Conservation (phyloP, 257 asterid species). For the Sherardia arvensis region DNA sequence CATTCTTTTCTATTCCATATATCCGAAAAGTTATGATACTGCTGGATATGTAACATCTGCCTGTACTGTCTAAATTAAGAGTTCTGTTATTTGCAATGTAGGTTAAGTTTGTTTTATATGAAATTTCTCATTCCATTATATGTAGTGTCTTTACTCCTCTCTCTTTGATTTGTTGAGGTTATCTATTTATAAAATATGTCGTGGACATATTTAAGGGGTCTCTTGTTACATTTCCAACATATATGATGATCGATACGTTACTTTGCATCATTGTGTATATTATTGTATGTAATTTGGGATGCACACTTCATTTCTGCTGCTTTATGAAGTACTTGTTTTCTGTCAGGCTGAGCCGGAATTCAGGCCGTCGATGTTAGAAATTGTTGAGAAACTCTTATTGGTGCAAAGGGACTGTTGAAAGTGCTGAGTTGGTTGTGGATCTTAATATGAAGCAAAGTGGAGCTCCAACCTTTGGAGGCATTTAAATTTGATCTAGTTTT, state of each 20-base stretch:
- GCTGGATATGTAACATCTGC: too few relatives aligned
- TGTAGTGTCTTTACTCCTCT: too few relatives aligned
- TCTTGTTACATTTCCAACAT: too few relatives aligned
- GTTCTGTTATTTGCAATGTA: background rate
- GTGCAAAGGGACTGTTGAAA: slow-evolving; percentile 27
- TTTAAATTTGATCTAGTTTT: background rate
- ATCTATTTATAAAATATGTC: too few relatives aligned
- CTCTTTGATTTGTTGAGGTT: too few relatives aligned
- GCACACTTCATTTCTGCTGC: background rate
- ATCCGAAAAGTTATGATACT: too few relatives aligned
- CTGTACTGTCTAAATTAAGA: background rate
- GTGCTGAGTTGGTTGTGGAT: background rate
- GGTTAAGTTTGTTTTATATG: background rate
- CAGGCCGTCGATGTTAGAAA: slow-evolving; percentile 94
- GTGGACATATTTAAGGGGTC: too few relatives aligned
- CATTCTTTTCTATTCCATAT: too few relatives aligned
- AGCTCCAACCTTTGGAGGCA: slow-evolving; percentile 4
- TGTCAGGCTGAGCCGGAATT: slow-evolving; percentile 78
- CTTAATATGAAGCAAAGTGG: background rate
- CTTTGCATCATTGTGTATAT: background rate
- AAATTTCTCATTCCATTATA: too few relatives aligned
- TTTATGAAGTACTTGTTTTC: background rate
- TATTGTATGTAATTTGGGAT: background rate
- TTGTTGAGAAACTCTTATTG: slow-evolving; percentile 66
- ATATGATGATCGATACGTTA: background rate